Evolutionary conservation across 2,329 filamentous ascomycete genomes (phyloP).

Genomic region (Pseudogymnoascus verrucosus): DNA sequence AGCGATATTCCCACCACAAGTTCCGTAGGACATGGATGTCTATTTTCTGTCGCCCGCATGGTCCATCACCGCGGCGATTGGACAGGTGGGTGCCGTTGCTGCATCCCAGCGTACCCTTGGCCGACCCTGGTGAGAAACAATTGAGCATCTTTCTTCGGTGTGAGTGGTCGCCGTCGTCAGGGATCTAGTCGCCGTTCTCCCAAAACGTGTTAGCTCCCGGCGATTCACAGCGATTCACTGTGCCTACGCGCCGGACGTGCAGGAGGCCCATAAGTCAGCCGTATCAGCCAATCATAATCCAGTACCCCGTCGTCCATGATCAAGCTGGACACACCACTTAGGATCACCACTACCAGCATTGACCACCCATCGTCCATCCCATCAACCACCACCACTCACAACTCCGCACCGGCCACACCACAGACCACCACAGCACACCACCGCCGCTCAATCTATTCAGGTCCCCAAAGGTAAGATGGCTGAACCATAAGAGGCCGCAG

Average conservation of each 20-base stretch:
- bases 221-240: slow-evolving; percentile 9
- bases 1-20: slow-evolving; percentile 1
- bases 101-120: background rate
- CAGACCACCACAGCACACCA: background rate
- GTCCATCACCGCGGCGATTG: background rate
- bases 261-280: slow-evolving; percentile 12
- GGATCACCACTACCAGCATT: background rate
- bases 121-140: background rate
- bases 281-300: slow-evolving; percentile 5
- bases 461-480: slow-evolving; percentile 10
- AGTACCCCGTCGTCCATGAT: background rate
- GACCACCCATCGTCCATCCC: slow-evolving; percentile 9
- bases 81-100: background rate
- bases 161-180: slow-evolving; percentile 1
- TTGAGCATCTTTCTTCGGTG: background rate
- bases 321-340: background rate
- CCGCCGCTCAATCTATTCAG: background rate
- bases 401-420: background rate
- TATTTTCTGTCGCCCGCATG: background rate
- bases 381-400: slow-evolving; percentile 10
- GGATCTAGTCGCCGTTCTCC: slow-evolving; percentile 17
- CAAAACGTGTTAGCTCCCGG: slow-evolving; percentile 14
- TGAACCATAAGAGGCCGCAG: slow-evolving; percentile 24
- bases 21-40: background rate
- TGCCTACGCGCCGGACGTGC: slow-evolving; percentile 18